Evolutionary conservation across 2,329 filamentous ascomycete genomes (phyloP), one percentile per base, ranked within the genome.

Genomic region (Paracoccidioides lutzii): DNA sequence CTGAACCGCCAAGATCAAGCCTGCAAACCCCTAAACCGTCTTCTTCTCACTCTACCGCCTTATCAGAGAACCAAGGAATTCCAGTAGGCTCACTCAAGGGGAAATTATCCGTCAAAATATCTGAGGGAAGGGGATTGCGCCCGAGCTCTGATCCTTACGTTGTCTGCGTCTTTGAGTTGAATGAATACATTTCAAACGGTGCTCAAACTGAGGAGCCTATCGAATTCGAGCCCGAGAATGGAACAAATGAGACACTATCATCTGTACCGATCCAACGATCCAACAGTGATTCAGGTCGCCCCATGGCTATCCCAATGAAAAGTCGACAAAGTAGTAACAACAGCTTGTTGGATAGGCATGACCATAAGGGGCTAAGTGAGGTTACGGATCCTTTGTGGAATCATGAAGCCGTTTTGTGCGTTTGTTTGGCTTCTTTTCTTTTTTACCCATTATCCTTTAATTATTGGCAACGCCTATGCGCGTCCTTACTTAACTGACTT

Each of bases 261-360:
- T 78, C 80, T 33, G 76, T 83, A 56, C 75, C 81, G 0, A 83
- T 85, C 57, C 80, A 82, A 64, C 79, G 85, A 56, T 83, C 86
- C 59, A 86, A 84, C 57, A 93, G 88, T 67, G 89, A 95, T 63
- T 85, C 85, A 35, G 88, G 90, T 33, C 81, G 85, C 53, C 81
- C 90, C 14, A 91, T 96, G 84, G 88, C 90, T 37, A 97, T 98
- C 61, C 93, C 93, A 1, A 96, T 97, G 89, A 85, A 86, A 65
- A 97, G 90, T 70, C 84, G 93, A 55, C 93, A 97, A 69, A 97
- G 91, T 73, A 97, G 91, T 74, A 90, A 91, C 73, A 95, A 90
- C 55, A 95, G 91, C 66, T 77, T 85, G 60, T 79, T 81, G 40
- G 88, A 95, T 64, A 77, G 75, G 59, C 76, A 77, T 59, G 78